Percentiles rank a stretch among this genome's conserved stretches.
Conservation (phyloP, 1,284 basidiomycete genomes). For the Fomitopsis schrenkii region DNA sequence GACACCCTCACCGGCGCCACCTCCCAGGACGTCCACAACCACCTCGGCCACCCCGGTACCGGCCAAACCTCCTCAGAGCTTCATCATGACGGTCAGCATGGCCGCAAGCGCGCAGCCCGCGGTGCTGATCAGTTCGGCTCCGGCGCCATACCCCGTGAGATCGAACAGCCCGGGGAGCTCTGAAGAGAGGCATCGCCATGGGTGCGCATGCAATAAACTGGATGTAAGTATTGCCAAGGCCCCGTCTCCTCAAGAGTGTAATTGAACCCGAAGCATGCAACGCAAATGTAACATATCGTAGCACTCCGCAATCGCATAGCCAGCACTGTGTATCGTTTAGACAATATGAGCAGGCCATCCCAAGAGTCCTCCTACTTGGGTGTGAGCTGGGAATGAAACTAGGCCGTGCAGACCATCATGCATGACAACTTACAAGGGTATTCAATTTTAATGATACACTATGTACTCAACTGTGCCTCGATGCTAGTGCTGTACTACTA, state of each 20-base stretch:
- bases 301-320: background rate
- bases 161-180: constrained; percentile 8
- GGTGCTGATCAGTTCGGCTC: constrained; percentile 21
- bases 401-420: no score
- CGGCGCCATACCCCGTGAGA: constrained; percentile 14
- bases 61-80: constrained; percentile 30
- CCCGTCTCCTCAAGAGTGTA: background rate
- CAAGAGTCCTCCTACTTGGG: no score
- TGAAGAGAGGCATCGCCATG: constrained; percentile 2
- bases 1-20: constrained; percentile 29
- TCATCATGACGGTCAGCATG: constrained; percentile 27
- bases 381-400: no score
- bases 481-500: background rate
- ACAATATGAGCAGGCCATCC: no score
- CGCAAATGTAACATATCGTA: background rate
- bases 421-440: background rate
- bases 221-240: constrained; percentile 2
- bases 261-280: background rate
- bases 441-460: background rate
- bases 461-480: background rate
- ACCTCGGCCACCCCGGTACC: constrained; percentile 27
- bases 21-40: constrained; percentile 29
- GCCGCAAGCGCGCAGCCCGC: constrained; percentile 25
- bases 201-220: no score
- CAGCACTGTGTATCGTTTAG: no score